Conservation (phyloP, 371 early-diverging fungal genomes). For the Nematocida minor region DNA sequence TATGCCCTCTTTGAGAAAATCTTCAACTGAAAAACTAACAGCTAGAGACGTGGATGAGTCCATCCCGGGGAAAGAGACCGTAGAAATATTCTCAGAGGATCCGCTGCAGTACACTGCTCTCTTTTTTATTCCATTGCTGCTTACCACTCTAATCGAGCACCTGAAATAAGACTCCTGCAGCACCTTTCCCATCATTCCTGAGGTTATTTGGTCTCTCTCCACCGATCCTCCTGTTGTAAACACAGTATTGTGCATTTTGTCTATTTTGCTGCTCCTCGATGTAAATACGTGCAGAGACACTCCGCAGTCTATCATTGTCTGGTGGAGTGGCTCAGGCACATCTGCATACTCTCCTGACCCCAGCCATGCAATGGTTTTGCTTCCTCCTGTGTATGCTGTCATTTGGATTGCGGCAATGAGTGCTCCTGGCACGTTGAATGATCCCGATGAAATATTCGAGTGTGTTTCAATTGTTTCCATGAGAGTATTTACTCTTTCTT, state of each 20-base stretch:
- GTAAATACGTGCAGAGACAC: conserved; percentile 9
- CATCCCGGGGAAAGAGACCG: conserved; percentile 43
- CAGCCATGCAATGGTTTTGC: conserved; percentile 30
- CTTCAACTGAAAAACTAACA: conserved; percentile 37
- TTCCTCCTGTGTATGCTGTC: conserved; percentile 36
- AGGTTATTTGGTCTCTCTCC: conserved; percentile 3
- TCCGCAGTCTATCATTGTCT: conserved; percentile 32
- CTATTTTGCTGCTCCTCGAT: background rate
- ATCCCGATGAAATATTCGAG: background rate
- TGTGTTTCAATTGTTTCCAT: background rate
- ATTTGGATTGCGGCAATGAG: conserved; percentile 18
- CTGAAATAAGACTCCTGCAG: conserved; percentile 19
- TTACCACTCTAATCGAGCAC: conserved; percentile 25
- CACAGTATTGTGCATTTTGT: background rate
- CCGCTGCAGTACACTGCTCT: conserved; percentile 45
- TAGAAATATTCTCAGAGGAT: conserved; percentile 41
- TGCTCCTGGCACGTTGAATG: background rate
- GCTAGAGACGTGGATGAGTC: background rate
- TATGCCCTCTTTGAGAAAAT: conserved; percentile 10
- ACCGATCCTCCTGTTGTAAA: conserved; percentile 13
- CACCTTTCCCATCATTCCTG: background rate
- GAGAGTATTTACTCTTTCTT: conserved; percentile 7
- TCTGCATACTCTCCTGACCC: background rate
- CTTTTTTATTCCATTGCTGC: conserved; percentile 46
- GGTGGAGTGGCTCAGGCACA: background rate